phyloP scores from a whole-genome alignment of 2,329 filamentous ascomycete species.

The Penicillium hordei region DNA sequence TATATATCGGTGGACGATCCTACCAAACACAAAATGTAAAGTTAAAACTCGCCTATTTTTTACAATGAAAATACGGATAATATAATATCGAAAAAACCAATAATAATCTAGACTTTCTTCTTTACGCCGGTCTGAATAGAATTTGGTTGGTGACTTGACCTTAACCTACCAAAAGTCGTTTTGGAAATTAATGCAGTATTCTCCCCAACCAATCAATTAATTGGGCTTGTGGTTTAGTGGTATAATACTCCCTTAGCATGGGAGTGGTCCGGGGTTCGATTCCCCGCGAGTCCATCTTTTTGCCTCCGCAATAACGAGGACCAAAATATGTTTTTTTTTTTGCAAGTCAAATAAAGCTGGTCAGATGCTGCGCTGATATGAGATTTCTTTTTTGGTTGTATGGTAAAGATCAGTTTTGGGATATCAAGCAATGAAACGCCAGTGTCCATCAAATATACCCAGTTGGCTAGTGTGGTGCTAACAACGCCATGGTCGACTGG shows the following conservation, averaged over 20 bases:
- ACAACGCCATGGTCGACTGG: too few relatives aligned
- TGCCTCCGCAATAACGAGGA: not conserved
- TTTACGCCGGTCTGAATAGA: not conserved
- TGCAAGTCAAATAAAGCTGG: not conserved
- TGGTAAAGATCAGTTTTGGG: too few relatives aligned
- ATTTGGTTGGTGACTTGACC: not conserved
- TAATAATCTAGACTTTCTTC: not conserved
- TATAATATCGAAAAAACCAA: not conserved
- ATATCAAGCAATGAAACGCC: too few relatives aligned
- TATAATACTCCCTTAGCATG: constrained; percentile 52
- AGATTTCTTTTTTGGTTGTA: too few relatives aligned
- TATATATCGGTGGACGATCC: not conserved
- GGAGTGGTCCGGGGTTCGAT: constrained; percentile 52
- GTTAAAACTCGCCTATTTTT: too few relatives aligned
- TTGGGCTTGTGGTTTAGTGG: constrained; percentile 48
- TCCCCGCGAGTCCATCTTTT: constrained; percentile 46
- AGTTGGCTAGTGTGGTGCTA: too few relatives aligned
- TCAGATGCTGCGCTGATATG: too few relatives aligned
- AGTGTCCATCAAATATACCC: too few relatives aligned
- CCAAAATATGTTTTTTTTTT: not conserved
- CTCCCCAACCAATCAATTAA: not conserved
- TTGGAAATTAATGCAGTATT: not conserved
- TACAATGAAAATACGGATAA: not conserved
- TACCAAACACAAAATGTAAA: too few relatives aligned
- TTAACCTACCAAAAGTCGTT: not conserved